Base-by-base conservation (phyloP, 108 stramenopile species). In the Schizochytrium sp. region DNA sequence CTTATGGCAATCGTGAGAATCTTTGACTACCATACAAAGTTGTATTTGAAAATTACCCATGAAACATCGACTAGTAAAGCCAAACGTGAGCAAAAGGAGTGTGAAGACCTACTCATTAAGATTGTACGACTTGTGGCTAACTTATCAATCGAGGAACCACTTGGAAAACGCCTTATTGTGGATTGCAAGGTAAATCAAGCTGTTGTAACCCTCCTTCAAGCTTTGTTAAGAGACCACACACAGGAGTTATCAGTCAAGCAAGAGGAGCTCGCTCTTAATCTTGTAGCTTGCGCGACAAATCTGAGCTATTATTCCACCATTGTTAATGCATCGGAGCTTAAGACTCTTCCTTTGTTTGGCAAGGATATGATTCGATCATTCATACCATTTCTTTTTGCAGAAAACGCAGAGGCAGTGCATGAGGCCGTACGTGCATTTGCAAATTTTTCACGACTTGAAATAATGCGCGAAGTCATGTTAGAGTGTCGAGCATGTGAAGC, bases 401-500 rank as follows among this genome's bases (percentile, higher is more conserved):
- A 55, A 17, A 83, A 83, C 40, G 47, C 53, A 19, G 76, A 83
- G 28, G 53, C 76, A 55, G 76, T 55, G 45, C 76, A 55, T 13
- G 76, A 83, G 47, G 76, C 76, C 17, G 76, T 83, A n/a, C 47
- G 76, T n/a, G 76, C 76, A 7, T 83, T 83, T 17, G 76, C 50
- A 0, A 83, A 83, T 53, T 83, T 47, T 40, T 83, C 76, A n/a
- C 76, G 76, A 5, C 47, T 49, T 13, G 28, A 17, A 0, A 10
- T 5, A 38, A 83, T 83, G 76, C 76, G 53, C 2, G 45, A 55
- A 38, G 38, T 10, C 1, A 83, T 83, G 76, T n/a, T 55, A 38
- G 5, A 42, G 8, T 83, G 38, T 38, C 45, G 76, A 0, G 76
- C 53, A 5, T 47, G n/a, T 12, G 76, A 83, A 53, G 76, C 76